Conservation (phyloP, 257 asterid species). For the Coffea eugenioides region DNA sequence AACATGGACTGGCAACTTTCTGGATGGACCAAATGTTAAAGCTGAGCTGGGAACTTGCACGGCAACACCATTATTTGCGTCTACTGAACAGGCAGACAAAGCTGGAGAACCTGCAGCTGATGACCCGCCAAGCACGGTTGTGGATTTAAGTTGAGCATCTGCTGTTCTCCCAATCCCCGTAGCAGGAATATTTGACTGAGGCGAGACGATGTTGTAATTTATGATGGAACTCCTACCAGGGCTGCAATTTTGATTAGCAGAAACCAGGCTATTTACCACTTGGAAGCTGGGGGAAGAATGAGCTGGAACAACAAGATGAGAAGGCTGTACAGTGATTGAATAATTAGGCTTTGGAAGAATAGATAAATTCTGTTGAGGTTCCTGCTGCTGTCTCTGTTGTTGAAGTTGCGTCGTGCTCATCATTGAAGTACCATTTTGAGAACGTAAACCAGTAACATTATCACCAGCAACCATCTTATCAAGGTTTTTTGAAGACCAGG, state of each 20-base stretch:
- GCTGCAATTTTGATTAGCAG: slow-evolving; percentile 38
- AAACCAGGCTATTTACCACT: slow-evolving; percentile 39
- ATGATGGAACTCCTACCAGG: slow-evolving; percentile 32
- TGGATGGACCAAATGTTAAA: slow-evolving; percentile 26
- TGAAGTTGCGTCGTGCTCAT: slow-evolving; percentile 45
- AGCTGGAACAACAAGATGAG: slow-evolving; percentile 74
- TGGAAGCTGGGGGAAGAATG: slow-evolving; percentile 50
- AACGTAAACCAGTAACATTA: slow-evolving; percentile 33
- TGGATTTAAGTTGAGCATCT: slow-evolving; percentile 36
- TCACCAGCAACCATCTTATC: slow-evolving; percentile 33
- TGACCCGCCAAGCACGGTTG: slow-evolving; percentile 29
- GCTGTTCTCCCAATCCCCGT: slow-evolving; percentile 37
- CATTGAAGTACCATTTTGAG: slow-evolving; percentile 36
- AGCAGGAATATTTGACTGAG: slow-evolving; percentile 41
- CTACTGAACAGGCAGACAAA: slow-evolving; percentile 35
- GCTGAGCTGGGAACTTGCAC: slow-evolving; percentile 41
- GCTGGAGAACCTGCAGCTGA: slow-evolving; percentile 37
- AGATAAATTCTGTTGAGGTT: slow-evolving; percentile 41
- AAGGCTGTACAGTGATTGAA: slow-evolving; percentile 62
- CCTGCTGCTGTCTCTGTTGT: slow-evolving; percentile 28
- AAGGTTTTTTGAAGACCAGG: slow-evolving; percentile 47
- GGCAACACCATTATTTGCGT: slow-evolving; percentile 32
- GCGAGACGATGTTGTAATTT: slow-evolving; percentile 35
- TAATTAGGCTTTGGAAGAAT: slow-evolving; percentile 33
- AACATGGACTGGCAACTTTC: slow-evolving; percentile 34